phyloP scores from a whole-genome alignment of 164 flowering plant genomes.

The Nelumbo lutea region DNA sequence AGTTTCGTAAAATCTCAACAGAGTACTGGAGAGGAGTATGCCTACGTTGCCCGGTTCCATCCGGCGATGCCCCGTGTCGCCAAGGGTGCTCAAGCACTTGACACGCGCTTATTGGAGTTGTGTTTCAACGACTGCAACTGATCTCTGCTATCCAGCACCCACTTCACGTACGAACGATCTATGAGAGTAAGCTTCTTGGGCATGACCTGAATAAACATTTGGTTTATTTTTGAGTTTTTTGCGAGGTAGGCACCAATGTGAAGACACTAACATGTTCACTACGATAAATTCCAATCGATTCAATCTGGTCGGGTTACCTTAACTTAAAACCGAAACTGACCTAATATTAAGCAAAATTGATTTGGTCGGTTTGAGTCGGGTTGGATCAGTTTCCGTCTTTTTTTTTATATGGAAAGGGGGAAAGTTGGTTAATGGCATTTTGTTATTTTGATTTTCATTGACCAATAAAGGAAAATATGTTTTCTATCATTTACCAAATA shows the following conservation, averaged over 20 bases:
- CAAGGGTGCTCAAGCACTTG: conserved; percentile 59
- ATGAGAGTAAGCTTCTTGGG: conserved; percentile 73
- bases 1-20: conserved; percentile 76
- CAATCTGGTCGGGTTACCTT: no score
- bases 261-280: conserved; percentile 30
- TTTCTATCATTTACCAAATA: no score
- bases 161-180: conserved; percentile 65
- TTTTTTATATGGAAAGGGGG: no score
- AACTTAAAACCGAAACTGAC: no score
- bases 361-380: no score
- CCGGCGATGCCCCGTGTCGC: conserved; percentile 52
- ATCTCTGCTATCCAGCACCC: conserved; percentile 72
- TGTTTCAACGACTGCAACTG: conserved; percentile 65
- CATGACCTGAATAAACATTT: conserved; percentile 58
- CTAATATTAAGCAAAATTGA: no score
- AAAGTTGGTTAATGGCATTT: no score
- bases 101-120: conserved; percentile 61
- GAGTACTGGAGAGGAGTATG: conserved; percentile 81
- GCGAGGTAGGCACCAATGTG: conserved; percentile 81
- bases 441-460: no score
- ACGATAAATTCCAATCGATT: no score
- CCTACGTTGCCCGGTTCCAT: conserved; percentile 65
- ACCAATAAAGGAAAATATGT: no score
- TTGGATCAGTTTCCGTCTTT: no score
- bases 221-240: conserved; percentile 77